These are phyloP conservation scores for Clitocybe nebularis DNA, from an alignment of 1,284 basidiomycete species.

Conservation along the genomic window DNA sequence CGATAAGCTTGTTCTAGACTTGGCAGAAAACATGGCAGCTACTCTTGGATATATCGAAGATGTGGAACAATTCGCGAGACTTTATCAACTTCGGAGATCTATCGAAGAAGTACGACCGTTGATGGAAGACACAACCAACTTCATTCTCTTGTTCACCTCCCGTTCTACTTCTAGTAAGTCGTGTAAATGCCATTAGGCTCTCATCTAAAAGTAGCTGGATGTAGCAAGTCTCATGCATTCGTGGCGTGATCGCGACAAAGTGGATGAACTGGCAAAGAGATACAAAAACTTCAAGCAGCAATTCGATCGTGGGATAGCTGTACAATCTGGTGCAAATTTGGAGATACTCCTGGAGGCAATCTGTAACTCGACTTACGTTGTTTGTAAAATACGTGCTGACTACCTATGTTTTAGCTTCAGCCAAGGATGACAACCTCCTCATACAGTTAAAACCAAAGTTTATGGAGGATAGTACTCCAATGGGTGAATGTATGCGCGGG, in stretches of 20 bases:
- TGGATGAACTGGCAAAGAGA: constrained; percentile 15
- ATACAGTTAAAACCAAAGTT: constrained; percentile 9
- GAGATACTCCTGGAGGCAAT: constrained; percentile 3
- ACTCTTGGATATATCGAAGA: constrained; percentile 20
- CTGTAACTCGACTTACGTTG: neutral
- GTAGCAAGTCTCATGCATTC: constrained; percentile 10
- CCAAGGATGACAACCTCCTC: constrained; percentile 6
- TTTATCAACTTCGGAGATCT: constrained; percentile 18
- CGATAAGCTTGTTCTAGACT: constrained; percentile 14
- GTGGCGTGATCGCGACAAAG: constrained; percentile 12
- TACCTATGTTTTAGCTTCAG: neutral
- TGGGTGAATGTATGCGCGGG: constrained; percentile 20
- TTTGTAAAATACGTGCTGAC: neutral
- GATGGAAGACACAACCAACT: constrained; percentile 21
- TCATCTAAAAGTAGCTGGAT: neutral
- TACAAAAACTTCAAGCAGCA: constrained; percentile 18
- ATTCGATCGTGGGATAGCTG: constrained; percentile 19
- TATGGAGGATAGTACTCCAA: neutral
- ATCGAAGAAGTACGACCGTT: constrained; percentile 21
- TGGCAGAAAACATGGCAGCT: constrained; percentile 20
- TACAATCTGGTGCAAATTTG: constrained; percentile 7
- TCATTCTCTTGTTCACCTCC: constrained; percentile 18
- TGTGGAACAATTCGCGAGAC: constrained; percentile 21
- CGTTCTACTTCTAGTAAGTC: constrained; percentile 11
- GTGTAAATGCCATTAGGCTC: constrained; percentile 2